Base-by-base conservation (phyloP, 176 grass and related monocot genomes). In the Triticum monococcum region DNA sequence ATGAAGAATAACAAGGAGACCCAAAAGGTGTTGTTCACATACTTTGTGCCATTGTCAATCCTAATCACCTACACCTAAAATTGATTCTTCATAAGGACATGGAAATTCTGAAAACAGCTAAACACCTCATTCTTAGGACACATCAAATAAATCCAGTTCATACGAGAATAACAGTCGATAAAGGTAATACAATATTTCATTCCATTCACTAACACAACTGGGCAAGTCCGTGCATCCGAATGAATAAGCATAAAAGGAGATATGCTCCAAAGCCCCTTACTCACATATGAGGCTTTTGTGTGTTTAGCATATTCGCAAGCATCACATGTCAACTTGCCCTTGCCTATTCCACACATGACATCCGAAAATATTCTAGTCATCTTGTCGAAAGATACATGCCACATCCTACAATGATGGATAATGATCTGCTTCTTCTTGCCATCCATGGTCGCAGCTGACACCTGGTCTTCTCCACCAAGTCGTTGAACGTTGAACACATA, bases 371-470 rank as follows among this genome's bases (percentile, higher is more conserved):
- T 48, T 6, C 11, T 81, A 66, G 7, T 66, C 61, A 81, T 66
- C 3, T 30, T 65, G 63, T 79, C 23, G 30, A 81, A 81, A 66
- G 79, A 81, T 46, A 81, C 43, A 31, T 66, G 62, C 11, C 61
- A 23, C 24, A 46, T 2, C 1, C 16, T 40, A 67, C 37, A 81
- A 3, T 20, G 24, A 7, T 66, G 43, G 41, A 66, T 25, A 25
- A 46, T 66, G 25, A 8, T 8, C 0, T 24, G 7, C 59, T 62
- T 62, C 59, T 62, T 22, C 17, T 59, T 59, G 17, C n/a, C 56
- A 18, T 20, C 56, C 17, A 22, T 20, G 56, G 17, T 20, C 20
- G 18, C 7, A n/a, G 56, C 56, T 3, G 7, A 59, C 18, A 17
- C 7, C 56, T 41, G 38, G 38, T 38, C 37, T 41, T 10, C 38